Evolutionary conservation across 2,329 filamentous ascomycete species (phyloP).

Genomic region (Talaromyces sp.): DNA sequence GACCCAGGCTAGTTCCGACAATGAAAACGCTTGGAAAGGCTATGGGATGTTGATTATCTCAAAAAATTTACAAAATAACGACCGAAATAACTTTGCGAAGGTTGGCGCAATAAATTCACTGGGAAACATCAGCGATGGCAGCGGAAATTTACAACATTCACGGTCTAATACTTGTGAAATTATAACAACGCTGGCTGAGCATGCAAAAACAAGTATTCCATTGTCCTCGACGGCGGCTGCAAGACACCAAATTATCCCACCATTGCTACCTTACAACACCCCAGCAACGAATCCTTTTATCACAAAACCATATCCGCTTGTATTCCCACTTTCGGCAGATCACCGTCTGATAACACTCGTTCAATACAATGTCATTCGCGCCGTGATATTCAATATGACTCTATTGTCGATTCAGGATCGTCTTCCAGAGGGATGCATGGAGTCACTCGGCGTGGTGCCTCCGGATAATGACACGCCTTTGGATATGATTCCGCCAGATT

Average conservation of each 20-base stretch:
- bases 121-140: background rate
- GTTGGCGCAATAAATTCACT: background rate
- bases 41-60: background rate
- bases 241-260: background rate
- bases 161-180: background rate
- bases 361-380: conserved; percentile 5
- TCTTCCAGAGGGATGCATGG: background rate
- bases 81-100: background rate
- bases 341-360: background rate
- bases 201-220: background rate
- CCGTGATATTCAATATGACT: conserved; percentile 1
- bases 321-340: conserved; percentile 1
- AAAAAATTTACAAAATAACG: background rate
- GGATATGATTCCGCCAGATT: background rate
- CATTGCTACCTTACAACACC: background rate
- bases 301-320: background rate
- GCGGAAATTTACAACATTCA: background rate
- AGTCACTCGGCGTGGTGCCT: background rate
- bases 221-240: background rate
- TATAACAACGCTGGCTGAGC: background rate
- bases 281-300: background rate
- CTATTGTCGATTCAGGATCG: background rate
- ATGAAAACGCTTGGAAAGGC: background rate
- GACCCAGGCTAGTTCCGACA: background rate
- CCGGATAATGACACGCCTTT: background rate